Evolutionary conservation across 2,329 filamentous ascomycete species (phyloP), one percentile per base, ranked within the genome.

Genomic region (Fonsecaea nubica): DNA sequence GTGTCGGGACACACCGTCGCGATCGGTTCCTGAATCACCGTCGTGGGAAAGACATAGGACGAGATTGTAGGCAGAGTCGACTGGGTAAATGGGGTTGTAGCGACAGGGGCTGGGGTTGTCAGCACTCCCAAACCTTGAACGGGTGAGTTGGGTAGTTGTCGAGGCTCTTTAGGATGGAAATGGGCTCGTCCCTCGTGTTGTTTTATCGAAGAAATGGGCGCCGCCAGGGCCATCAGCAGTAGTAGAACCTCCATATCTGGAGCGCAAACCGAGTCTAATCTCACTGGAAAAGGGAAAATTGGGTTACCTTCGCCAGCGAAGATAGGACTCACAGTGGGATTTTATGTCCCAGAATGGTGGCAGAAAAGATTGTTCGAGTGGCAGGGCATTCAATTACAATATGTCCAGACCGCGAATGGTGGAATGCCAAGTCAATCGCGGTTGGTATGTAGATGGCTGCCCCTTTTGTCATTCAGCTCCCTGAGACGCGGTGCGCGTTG

Each of bases 1-100:
- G 57, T 62, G 18, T 59, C 65, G 4, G 67, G 69, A 57, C 71
- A 73, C 8, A 73, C 57, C 2, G 71, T 72, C 3, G 67, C 70
- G 33, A 73, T 48, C 1, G 71, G 62, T 15, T 67, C 61, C 58
- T 69, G 67, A 9, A 69, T 62, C 7, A 67, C 65, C 36, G 65
- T 66, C n/a, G 64, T 68, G 4, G 67, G 63, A 57, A 66, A 71
- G 33, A 59, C n/a, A 30, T 67, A 67, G 21, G 58, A 63, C 12
- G 57, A 63, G 8, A 63, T 54, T 21, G 53, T 66, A 10, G 38
- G 18, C 9, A n/a, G 32, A 38, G 15, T 45, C 36, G 57, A 58
- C 48, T 57, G 8, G 33, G 62, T 40, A 18, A 13, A 54, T 15
- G n/a, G 25, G n/a, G 32, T 12, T 35, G 50, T 42, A 0, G 50